These are phyloP conservation scores for Marasmius sp. DNA, from an alignment of 1,284 basidiomycete genomes.

Conservation along the genomic window DNA sequence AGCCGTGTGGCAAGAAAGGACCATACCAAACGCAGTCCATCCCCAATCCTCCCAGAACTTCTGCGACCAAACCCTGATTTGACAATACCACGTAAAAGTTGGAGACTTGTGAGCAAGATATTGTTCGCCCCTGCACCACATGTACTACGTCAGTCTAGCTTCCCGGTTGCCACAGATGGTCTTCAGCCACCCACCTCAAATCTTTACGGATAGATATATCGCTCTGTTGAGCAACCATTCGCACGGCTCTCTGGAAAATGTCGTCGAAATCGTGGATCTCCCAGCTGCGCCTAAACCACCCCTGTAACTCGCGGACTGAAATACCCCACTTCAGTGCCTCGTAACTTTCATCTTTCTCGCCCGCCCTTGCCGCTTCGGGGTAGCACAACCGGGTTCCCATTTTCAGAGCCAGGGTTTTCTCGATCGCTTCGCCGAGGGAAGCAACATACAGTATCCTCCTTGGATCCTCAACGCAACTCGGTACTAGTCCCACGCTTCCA, in stretches of 20 bases:
- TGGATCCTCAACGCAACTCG: constrained; percentile 83
- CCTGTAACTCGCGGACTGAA: constrained; percentile 53
- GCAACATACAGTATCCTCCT: constrained; percentile 78
- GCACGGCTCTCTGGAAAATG: constrained; percentile 77
- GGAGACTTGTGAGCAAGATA: constrained; percentile 80
- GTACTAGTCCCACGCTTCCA: constrained; percentile 78
- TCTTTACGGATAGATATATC: constrained; percentile 77
- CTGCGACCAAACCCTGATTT: constrained; percentile 66
- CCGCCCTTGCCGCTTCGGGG: constrained; percentile 39
- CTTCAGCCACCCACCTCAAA: constrained; percentile 53
- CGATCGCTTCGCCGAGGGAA: constrained; percentile 73
- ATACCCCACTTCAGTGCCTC: constrained; percentile 78
- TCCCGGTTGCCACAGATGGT: constrained; percentile 14
- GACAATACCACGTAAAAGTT: constrained; percentile 72
- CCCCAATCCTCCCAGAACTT: constrained; percentile 74
- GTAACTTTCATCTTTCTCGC: constrained; percentile 50
- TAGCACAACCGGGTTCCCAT: constrained; percentile 75
- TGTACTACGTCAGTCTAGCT: constrained; percentile 8
- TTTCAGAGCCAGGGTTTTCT: constrained; percentile 65
- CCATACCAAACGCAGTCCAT: constrained; percentile 59
- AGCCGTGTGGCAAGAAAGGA: constrained; percentile 12
- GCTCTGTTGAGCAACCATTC: constrained; percentile 79
- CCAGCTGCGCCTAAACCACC: constrained; percentile 44
- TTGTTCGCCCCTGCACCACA: constrained; percentile 55
- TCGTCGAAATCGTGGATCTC: constrained; percentile 1